Base-by-base conservation (phyloP, 768 basidiomycete species). In the Phanerochaete carnosa region DNA sequence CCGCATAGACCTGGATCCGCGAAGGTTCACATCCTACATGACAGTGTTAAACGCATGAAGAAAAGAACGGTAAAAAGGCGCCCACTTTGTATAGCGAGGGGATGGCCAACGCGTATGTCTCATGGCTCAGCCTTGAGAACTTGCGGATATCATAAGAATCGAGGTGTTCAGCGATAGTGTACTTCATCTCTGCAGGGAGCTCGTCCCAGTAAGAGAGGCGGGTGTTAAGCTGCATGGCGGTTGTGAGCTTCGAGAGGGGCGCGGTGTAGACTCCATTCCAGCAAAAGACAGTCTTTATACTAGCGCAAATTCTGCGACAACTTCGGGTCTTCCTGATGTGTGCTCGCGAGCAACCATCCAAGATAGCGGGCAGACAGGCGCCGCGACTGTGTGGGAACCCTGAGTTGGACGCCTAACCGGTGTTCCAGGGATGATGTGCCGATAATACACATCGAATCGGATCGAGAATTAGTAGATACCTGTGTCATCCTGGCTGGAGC, bases 141-240 rank as follows among this genome's bases (percentile, higher is more conserved):
- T 78, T 68, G 25, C 76, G 71, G 25, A 81, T 72, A 60, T 83
- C 82, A 61, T 68, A 58, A 22, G 69, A 65, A 47, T 77, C 77
- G 63, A 89, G 79, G 60, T 72, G 69, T 45, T 76, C 80, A 45
- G 87, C 73, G 70, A 91, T 66, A 29, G 80, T 74, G 66, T 86
- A 77, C 72, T 83, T 84, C 71, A 91, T 83, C 64, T 91, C 89
- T 0, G 76, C 76, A 43, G 89, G 89, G 65, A 91, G 84, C 22
- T 70, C 54, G 60, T 77, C 68, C 89, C 89, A 90, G 11, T 22
- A 23, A 33, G 35, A 33, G 35, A 45, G 30, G 50, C n/a, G 19
- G 28, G 15, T 32, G 45, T 9, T 33, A 33, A 26, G 23, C 28
- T 57, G 46, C 61, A 62, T 53, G 49, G 28, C 29, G 43, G 50